These are phyloP conservation scores for Ceriops decandra DNA, from an alignment of 345 rosid species.

Conservation along the genomic window DNA sequence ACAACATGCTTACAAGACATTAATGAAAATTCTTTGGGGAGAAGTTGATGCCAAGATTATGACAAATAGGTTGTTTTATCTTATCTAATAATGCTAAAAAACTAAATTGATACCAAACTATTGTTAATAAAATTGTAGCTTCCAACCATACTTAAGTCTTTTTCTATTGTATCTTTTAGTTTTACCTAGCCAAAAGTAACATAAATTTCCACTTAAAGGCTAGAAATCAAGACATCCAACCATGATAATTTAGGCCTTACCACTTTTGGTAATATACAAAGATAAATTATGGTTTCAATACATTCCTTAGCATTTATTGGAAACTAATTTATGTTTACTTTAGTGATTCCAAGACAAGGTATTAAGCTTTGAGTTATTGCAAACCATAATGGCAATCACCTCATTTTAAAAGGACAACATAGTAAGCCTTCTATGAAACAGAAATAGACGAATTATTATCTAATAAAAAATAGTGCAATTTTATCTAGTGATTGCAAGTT, in stretches of 20 bases:
- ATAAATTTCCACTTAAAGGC: background rate
- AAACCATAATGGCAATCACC: too few relatives aligned
- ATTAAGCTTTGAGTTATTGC: too few relatives aligned
- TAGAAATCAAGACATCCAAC: background rate
- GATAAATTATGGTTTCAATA: background rate
- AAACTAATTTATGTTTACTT: background rate
- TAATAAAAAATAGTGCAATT: too few relatives aligned
- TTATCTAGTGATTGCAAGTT: too few relatives aligned
- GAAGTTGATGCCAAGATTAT: too few relatives aligned
- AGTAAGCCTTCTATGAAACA: too few relatives aligned
- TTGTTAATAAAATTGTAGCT: conserved; percentile 4
- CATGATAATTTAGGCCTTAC: background rate
- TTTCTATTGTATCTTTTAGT: conserved; percentile 16
- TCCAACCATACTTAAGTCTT: conserved; percentile 4
- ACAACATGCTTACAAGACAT: too few relatives aligned
- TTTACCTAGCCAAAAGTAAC: conserved; percentile 14
- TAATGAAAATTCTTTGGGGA: too few relatives aligned
- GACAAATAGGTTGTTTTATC: too few relatives aligned
- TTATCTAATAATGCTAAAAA: background rate
- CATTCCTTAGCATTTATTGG: background rate
- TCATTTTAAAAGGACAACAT: too few relatives aligned
- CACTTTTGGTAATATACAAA: background rate
- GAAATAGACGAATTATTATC: too few relatives aligned
- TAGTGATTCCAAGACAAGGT: too few relatives aligned
- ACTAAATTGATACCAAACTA: conserved; percentile 17